Conservation (phyloP, 225 moss, liverwort and hornwort genomes). For the Bryum argenteum region DNA sequence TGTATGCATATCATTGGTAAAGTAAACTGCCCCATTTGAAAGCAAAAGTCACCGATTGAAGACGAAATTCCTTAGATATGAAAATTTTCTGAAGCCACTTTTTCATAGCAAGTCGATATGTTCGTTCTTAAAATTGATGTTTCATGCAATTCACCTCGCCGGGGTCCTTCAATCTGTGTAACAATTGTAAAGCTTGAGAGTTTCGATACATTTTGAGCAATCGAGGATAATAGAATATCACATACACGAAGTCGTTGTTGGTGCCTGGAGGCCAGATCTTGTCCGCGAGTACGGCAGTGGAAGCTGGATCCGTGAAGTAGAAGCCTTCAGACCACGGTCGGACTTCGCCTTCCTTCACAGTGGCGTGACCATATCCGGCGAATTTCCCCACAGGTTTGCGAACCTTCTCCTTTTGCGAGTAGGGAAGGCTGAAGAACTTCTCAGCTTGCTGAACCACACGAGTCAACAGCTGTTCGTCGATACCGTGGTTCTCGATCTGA, state of each 20-base stretch:
- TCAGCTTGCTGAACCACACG: slow-evolving; percentile 34
- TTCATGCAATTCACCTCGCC: no score
- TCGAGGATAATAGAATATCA: not conserved
- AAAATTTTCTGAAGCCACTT: no score
- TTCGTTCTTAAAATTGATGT: no score
- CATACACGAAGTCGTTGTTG: slow-evolving; percentile 52
- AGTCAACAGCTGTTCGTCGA: slow-evolving; percentile 36
- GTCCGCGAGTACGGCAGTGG: slow-evolving; percentile 14
- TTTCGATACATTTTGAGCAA: not conserved
- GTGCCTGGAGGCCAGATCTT: slow-evolving; percentile 40
- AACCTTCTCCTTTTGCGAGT: slow-evolving; percentile 42
- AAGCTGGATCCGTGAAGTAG: slow-evolving; percentile 39
- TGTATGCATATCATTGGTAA: no score
- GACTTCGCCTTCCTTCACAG: slow-evolving; percentile 23
- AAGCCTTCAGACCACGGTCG: slow-evolving; percentile 57
- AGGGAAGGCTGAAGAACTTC: slow-evolving; percentile 41
- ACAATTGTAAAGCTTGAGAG: no score
- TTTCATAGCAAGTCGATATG: no score
- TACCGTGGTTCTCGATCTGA: slow-evolving; percentile 57
- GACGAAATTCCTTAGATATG: no score
- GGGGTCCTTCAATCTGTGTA: no score
- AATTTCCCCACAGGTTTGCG: slow-evolving; percentile 25
- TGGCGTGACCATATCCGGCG: slow-evolving; percentile 50
- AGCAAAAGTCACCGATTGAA: no score
- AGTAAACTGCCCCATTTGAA: no score